These are phyloP conservation scores for Mycena galericulata DNA, from an alignment of 768 basidiomycete genomes.

Conservation along the genomic window DNA sequence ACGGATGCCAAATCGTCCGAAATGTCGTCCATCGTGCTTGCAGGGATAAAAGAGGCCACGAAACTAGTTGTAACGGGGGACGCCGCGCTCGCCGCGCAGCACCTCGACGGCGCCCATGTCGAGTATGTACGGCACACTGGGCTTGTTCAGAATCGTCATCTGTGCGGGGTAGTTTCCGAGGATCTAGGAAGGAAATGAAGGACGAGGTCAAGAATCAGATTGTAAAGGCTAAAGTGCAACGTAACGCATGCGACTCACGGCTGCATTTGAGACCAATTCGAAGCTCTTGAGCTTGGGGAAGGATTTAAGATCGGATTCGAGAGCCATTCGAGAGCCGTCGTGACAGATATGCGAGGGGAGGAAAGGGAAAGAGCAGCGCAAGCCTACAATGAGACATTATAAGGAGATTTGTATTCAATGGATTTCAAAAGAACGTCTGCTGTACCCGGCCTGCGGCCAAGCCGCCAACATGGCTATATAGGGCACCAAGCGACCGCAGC, in stretches of 20 bases:
- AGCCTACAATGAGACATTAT: slow-evolving; percentile 54
- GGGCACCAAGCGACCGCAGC: slow-evolving; percentile 87
- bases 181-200: background rate
- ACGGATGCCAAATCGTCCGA: slow-evolving; percentile 14
- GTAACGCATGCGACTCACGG: slow-evolving; percentile 17
- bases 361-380: slow-evolving; percentile 65
- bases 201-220: too few relatives aligned
- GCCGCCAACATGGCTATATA: slow-evolving; percentile 92
- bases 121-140: slow-evolving; percentile 12
- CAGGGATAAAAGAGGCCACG: slow-evolving; percentile 26
- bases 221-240: slow-evolving; percentile 2
- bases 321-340: too few relatives aligned
- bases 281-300: slow-evolving; percentile 67
- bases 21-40: slow-evolving; percentile 22
- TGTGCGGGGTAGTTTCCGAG: slow-evolving; percentile 24
- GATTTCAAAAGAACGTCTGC: slow-evolving; percentile 9
- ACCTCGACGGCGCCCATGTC: slow-evolving; percentile 31
- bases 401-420: slow-evolving; percentile 2
- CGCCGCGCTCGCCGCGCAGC: slow-evolving; percentile 31
- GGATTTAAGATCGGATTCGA: slow-evolving; percentile 73
- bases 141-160: slow-evolving; percentile 23
- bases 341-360: slow-evolving; percentile 57
- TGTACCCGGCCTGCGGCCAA: slow-evolving; percentile 81
- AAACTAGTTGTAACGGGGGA: slow-evolving; percentile 31
- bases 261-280: slow-evolving; percentile 23